Evolutionary conservation across 106 monocot species (phyloP).

Genomic region (Dioscorea zingiberensis): DNA sequence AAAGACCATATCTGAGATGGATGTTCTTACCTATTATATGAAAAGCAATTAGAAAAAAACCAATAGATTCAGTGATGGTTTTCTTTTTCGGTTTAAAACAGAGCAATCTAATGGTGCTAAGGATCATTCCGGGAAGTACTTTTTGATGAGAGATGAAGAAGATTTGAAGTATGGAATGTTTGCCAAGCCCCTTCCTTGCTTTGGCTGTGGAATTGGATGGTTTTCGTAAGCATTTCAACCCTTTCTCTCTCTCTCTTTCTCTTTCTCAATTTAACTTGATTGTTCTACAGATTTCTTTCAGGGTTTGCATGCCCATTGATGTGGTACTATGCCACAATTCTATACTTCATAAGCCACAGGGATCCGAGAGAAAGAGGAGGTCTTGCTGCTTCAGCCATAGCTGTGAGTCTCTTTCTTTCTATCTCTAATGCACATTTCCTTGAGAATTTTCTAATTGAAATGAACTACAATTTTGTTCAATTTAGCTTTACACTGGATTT

Average conservation of each 20-base stretch:
- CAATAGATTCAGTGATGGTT: too few relatives aligned
- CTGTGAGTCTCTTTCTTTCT: slow-evolving; percentile 20
- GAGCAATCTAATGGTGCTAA: slow-evolving; percentile 17
- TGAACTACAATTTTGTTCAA: neutral
- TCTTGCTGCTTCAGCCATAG: slow-evolving; percentile 59
- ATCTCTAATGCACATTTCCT: neutral
- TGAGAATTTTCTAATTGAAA: neutral
- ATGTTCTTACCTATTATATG: too few relatives aligned
- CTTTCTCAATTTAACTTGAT: neutral
- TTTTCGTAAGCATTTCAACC: slow-evolving; percentile 35
- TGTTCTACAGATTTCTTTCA: slow-evolving; percentile 36
- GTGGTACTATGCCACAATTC: slow-evolving; percentile 56
- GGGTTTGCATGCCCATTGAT: slow-evolving; percentile 50
- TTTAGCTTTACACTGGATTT: too few relatives aligned
- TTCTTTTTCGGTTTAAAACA: neutral
- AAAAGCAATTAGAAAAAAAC: too few relatives aligned
- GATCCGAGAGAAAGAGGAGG: slow-evolving; percentile 64
- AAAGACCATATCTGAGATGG: too few relatives aligned
- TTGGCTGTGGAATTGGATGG: slow-evolving; percentile 69
- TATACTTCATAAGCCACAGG: slow-evolving; percentile 37
- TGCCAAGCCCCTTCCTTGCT: slow-evolving; percentile 54
- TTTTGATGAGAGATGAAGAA: slow-evolving; percentile 58
- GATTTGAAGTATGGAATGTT: slow-evolving; percentile 55
- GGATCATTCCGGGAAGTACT: slow-evolving; percentile 29
- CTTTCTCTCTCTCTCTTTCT: neutral